A percentile compares a stretch with the other conserved stretches of the same genome.
Conservation (phyloP, 2,329 filamentous ascomycete genomes). For the Arachnomyces sp. region DNA sequence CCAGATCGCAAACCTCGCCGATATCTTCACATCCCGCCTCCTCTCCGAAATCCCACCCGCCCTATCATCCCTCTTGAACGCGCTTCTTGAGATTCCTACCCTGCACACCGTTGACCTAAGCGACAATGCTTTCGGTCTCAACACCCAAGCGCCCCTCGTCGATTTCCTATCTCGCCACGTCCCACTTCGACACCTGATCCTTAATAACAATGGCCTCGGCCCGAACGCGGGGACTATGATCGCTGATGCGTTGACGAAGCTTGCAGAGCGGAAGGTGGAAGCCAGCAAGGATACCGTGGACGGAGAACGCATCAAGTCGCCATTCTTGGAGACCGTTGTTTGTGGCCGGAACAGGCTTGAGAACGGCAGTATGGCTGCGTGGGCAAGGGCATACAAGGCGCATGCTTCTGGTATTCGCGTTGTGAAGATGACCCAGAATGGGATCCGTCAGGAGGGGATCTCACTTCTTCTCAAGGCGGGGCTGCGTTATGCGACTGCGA, state of each 20-base stretch:
- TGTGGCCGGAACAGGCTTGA: conserved; percentile 94
- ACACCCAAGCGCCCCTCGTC: conserved; percentile 85
- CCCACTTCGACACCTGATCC: conserved; percentile 84
- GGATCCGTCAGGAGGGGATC: conserved; percentile 90
- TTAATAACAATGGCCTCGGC: conserved; percentile 97
- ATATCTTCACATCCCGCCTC: conserved; percentile 94
- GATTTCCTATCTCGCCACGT: conserved; percentile 83
- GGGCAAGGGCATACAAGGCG: conserved; percentile 78
- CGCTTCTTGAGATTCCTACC: conserved; percentile 75
- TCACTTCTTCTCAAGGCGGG: conserved; percentile 70
- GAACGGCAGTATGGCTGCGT: conserved; percentile 91
- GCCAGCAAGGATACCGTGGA: conserved; percentile 53
- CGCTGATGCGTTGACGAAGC: conserved; percentile 73
- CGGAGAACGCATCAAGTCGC: conserved; percentile 54
- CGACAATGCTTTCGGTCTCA: conserved; percentile 96
- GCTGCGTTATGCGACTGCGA: conserved; percentile 57
- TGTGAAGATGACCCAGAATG: conserved; percentile 97
- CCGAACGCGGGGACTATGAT: conserved; percentile 83
- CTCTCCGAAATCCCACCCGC: conserved; percentile 90
- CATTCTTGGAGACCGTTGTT: conserved; percentile 88
- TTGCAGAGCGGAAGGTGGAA: conserved; percentile 75
- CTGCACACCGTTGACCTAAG: conserved; percentile 91
- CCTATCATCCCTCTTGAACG: conserved; percentile 72
- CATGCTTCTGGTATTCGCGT: conserved; percentile 69
- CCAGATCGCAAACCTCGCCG: conserved; percentile 77